Base-by-base conservation (phyloP, 148 eudicot species). In the Chenopodium quinoa region DNA sequence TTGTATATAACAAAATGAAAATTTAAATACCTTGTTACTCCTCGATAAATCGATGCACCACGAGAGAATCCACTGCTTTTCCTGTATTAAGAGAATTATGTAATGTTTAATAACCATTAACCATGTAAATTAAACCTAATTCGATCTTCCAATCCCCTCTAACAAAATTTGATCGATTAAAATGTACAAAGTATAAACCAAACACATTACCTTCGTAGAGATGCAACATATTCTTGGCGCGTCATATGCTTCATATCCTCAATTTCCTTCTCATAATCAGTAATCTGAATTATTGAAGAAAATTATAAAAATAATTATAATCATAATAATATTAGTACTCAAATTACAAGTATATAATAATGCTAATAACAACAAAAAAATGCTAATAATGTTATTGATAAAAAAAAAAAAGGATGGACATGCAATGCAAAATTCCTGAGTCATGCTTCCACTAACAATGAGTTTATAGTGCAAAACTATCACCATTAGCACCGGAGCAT, bases 231-330 rank as follows among this genome's bases (percentile, higher is more conserved):
- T 77, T 95, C 99, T 80, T 95, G 99, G 77, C 99, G 89, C 0
- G 99, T 95, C 95, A 91, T 92, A 86, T 90, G 87, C 87, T 93
- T 93, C 99, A 95, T 95, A 56, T 95, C 99, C 71, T 95, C 99
- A 0, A 93, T 54, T 86, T 93, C 99, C 84, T 93, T 95, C 82
- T 93, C 97, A 65, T 95, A 95, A 79, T 90, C 93, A 86, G 87
- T 89, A 34, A 91, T 88, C 99, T 95, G 75, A 52, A 16, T 23
- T 22, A 75, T 44, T 79, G 14, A 75, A 32, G 9, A 82, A 48
- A 27, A 27, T 27, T 27, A 27, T 27, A 27, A 62, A 58, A 32
- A 1, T 17, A 17, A 0, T 2, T 2, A 12, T 27, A 27, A 27
- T 27, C 29, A 27, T 27, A 27, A 27, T 27, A 27, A 27, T 0